Conservation (phyloP, 2,329 filamentous ascomycete genomes). For the Dothideomycetes sp. region DNA sequence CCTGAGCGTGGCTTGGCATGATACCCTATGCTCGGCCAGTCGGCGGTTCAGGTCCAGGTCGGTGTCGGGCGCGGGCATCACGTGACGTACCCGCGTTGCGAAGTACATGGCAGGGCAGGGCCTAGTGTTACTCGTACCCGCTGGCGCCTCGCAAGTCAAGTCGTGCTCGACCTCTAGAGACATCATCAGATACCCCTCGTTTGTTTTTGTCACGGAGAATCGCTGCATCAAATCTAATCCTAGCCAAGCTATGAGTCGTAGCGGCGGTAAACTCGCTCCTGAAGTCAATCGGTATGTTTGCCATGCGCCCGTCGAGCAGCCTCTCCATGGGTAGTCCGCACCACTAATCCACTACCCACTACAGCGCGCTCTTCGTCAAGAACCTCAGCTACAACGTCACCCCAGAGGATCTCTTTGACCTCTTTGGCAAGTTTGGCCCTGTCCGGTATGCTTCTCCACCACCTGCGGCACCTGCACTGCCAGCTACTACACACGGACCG, state of each 20-base stretch:
- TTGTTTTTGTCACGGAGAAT: too few relatives aligned
- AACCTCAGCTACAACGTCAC: conserved; percentile 99
- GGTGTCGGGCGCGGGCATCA: too few relatives aligned
- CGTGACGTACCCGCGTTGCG: too few relatives aligned
- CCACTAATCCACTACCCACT: conserved; percentile 10
- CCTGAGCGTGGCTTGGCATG: too few relatives aligned
- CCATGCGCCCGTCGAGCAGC: not conserved
- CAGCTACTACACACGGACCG: not conserved
- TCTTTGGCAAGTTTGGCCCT: conserved; percentile 95
- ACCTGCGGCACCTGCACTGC: not conserved
- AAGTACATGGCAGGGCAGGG: too few relatives aligned
- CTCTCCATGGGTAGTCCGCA: conserved; percentile 10
- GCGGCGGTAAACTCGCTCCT: conserved; percentile 91
- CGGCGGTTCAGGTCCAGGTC: too few relatives aligned
- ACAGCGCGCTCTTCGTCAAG: conserved; percentile 98
- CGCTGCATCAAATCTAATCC: too few relatives aligned
- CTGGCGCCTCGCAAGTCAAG: too few relatives aligned
- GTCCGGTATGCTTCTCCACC: conserved; percentile 59
- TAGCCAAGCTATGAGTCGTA: conserved; percentile 69
- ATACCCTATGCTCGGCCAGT: too few relatives aligned
- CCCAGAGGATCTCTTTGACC: conserved; percentile 93
- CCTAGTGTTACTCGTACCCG: too few relatives aligned
- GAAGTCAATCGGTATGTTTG: conserved; percentile 89
- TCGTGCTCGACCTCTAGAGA: too few relatives aligned
- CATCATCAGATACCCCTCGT: not conserved